Conservation (phyloP, 1,284 basidiomycete genomes). For the Xerocomus minutiporus region DNA sequence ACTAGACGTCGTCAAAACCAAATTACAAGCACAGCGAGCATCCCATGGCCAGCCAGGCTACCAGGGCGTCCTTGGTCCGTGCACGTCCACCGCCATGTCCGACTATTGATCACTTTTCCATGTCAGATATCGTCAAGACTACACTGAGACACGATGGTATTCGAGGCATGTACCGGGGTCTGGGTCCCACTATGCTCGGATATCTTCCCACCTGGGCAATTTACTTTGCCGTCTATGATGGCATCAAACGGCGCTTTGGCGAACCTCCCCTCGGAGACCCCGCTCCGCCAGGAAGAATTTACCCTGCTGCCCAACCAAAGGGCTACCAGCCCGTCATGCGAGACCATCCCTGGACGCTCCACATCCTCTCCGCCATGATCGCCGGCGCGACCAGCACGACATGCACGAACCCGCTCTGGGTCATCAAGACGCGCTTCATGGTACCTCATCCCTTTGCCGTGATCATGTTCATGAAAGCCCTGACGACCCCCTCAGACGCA, state of each 20-base stretch:
- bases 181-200: slow-evolving; percentile 92
- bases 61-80: slow-evolving; percentile 70
- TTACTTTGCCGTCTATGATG: slow-evolving; percentile 96
- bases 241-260: slow-evolving; percentile 80
- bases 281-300: slow-evolving; percentile 45
- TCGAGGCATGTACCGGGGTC: slow-evolving; percentile 85
- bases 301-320: slow-evolving; percentile 77
- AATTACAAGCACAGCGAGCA: slow-evolving; percentile 84
- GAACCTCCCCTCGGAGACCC: slow-evolving; percentile 49
- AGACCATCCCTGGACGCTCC: slow-evolving; percentile 78
- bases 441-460: slow-evolving; percentile 38
- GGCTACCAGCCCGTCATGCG: slow-evolving; percentile 73
- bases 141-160: slow-evolving; percentile 76
- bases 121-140: slow-evolving; percentile 62
- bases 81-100: not conserved
- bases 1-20: slow-evolving; percentile 96
- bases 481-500: slow-evolving; percentile 55
- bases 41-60: slow-evolving; percentile 66
- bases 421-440: slow-evolving; percentile 97
- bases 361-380: slow-evolving; percentile 88
- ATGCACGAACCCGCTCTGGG: slow-evolving; percentile 92
- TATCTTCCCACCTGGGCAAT: slow-evolving; percentile 98
- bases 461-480: not conserved
- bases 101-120: not conserved
- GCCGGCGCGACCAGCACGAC: slow-evolving; percentile 89